A percentile compares a stretch with the other conserved stretches of the same genome.
phyloP scores from a whole-genome alignment of 768 basidiomycete genomes.

The Rhizopogon rudus region DNA sequence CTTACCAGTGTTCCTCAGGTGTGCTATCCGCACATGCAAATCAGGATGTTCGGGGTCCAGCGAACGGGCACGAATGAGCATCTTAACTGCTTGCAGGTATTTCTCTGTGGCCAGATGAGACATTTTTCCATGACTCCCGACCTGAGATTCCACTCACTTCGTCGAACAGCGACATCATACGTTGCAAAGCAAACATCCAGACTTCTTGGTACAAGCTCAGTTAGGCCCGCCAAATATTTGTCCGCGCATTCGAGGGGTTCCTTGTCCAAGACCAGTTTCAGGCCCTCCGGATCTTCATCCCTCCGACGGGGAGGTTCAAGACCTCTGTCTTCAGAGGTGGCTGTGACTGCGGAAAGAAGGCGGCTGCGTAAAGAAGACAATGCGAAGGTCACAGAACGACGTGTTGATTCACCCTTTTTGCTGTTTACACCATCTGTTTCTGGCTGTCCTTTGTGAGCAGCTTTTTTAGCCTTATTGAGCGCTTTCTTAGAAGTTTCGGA shows the following conservation, averaged over 20 bases:
- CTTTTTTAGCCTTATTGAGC: conserved; percentile 83
- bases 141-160: conserved; percentile 49
- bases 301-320: conserved; percentile 49
- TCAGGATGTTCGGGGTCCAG: conserved; percentile 56
- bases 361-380: conserved; percentile 8
- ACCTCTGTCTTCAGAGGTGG: conserved; percentile 61
- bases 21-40: conserved; percentile 65
- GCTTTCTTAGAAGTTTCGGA: conserved; percentile 61
- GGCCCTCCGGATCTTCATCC: conserved; percentile 84
- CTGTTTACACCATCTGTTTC: conserved; percentile 41
- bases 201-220: conserved; percentile 42
- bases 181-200: conserved; percentile 68
- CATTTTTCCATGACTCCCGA: background rate
- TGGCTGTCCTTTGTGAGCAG: conserved; percentile 52
- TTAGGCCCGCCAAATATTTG: conserved; percentile 63
- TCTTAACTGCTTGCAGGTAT: conserved; percentile 70
- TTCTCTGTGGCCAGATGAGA: conserved; percentile 47
- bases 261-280: conserved; percentile 55
- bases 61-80: conserved; percentile 51
- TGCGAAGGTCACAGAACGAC: conserved; percentile 9
- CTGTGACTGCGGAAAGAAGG: conserved; percentile 23
- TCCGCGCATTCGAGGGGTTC: conserved; percentile 74
- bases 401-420: conserved; percentile 56
- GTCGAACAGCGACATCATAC: conserved; percentile 80
- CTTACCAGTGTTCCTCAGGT: conserved; percentile 56